Conservation (phyloP, 2,329 filamentous ascomycete genomes). For the Fusarium camptoceras region DNA sequence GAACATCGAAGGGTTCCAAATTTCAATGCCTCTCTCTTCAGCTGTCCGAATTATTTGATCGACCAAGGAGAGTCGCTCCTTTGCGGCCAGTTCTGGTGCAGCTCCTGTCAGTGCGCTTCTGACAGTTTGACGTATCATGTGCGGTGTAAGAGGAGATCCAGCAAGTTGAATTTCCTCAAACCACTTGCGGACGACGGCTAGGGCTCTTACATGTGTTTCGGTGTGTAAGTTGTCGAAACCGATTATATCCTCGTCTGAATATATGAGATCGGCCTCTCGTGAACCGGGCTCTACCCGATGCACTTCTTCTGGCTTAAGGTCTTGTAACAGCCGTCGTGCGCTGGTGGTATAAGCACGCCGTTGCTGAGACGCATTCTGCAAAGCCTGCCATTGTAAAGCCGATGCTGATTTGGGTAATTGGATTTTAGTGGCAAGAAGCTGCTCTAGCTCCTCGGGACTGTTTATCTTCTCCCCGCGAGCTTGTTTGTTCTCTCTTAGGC, state of each 20-base stretch:
- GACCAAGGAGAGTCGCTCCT: constrained; percentile 53
- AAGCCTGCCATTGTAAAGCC: constrained; percentile 52
- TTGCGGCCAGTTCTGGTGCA: constrained; percentile 37
- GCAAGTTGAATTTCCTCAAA: constrained; percentile 55
- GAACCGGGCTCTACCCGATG: too few relatives aligned
- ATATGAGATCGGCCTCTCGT: not conserved
- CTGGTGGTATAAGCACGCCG: constrained; percentile 52
- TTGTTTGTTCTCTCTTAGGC: constrained; percentile 48
- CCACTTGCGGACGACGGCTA: constrained; percentile 44
- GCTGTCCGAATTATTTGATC: constrained; percentile 59
- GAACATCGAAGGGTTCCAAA: constrained; percentile 62
- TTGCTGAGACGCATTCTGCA: constrained; percentile 52
- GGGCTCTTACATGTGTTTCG: not conserved
- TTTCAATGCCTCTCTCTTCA: constrained; percentile 57
- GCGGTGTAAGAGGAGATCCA: constrained; percentile 52
- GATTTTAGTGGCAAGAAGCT: constrained; percentile 49
- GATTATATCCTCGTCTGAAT: not conserved
- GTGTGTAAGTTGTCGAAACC: not conserved
- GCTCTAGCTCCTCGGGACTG: constrained; percentile 46
- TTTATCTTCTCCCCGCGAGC: constrained; percentile 45
- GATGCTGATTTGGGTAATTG: constrained; percentile 49
- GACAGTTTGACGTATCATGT: constrained; percentile 54
- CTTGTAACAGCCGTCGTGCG: constrained; percentile 41
- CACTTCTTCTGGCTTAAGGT: not conserved
- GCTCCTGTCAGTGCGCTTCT: constrained; percentile 52